phyloP scores from a whole-genome alignment of 495 filamentous ascomycete genomes.

The Penicillium malachiteum region DNA sequence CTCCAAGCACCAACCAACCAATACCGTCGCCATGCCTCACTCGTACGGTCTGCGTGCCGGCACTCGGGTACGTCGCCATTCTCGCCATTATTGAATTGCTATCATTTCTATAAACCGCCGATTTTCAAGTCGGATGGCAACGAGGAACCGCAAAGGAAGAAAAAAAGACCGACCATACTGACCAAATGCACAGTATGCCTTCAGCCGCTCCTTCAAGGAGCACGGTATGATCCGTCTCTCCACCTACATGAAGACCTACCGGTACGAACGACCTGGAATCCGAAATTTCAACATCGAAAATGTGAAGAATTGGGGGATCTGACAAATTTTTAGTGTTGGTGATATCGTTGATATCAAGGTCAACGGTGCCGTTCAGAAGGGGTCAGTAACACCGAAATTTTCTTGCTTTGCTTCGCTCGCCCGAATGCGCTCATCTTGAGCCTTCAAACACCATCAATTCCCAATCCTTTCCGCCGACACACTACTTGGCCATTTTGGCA shows the following conservation, averaged over 20 bases:
- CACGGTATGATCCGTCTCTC: slow-evolving; percentile 86
- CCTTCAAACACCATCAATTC: not conserved
- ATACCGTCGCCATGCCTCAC: slow-evolving; percentile 83
- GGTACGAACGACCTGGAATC: slow-evolving; percentile 49
- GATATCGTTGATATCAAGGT: slow-evolving; percentile 96
- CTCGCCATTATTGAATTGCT: slow-evolving; percentile 5
- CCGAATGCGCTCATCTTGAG: slow-evolving; percentile 5
- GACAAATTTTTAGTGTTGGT: slow-evolving; percentile 68
- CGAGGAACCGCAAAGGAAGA: slow-evolving; percentile 3
- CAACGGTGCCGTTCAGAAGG: slow-evolving; percentile 98
- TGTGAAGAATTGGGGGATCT: slow-evolving; percentile 25
- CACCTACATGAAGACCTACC: slow-evolving; percentile 90
- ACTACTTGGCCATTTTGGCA: not conserved
- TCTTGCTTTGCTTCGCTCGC: not conserved
- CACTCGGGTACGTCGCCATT: slow-evolving; percentile 67
- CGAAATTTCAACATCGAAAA: slow-evolving; percentile 17
- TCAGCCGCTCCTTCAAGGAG: slow-evolving; percentile 89
- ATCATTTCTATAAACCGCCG: slow-evolving; percentile 3
- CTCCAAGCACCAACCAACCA: slow-evolving; percentile 44
- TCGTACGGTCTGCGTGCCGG: slow-evolving; percentile 89
- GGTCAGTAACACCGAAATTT: slow-evolving; percentile 57
- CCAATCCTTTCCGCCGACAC: not conserved
- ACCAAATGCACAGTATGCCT: slow-evolving; percentile 68
- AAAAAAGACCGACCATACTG: slow-evolving; percentile 25
- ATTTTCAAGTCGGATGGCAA: slow-evolving; percentile 6